Evolutionary conservation across 2,329 filamentous ascomycete species (phyloP).

Genomic region (Ilyonectria robusta): DNA sequence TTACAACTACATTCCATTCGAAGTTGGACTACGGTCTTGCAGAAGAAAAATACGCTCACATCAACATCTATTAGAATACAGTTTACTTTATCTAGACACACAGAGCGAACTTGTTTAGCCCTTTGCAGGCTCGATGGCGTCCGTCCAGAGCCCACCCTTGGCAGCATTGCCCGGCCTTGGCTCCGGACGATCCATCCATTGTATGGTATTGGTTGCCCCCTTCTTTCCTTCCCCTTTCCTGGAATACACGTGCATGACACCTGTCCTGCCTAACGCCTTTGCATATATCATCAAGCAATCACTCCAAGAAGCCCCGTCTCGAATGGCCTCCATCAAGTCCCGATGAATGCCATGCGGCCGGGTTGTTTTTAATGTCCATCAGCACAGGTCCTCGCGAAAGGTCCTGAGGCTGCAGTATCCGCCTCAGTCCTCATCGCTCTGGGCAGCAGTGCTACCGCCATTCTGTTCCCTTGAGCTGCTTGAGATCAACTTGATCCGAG

Average conservation of each 20-base stretch:
- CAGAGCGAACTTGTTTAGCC: constrained; percentile 38
- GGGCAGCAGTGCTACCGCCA: constrained; percentile 56
- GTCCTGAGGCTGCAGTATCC: constrained; percentile 16
- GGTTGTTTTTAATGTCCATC: constrained; percentile 1
- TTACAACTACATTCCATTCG: too few relatives aligned
- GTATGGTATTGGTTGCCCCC: constrained; percentile 47
- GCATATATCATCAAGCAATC: constrained; percentile 51
- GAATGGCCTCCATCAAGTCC: constrained; percentile 29
- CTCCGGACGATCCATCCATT: constrained; percentile 39
- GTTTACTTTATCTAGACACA: constrained; percentile 53
- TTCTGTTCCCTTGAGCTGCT: constrained; percentile 56
- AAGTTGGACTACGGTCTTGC: background rate
- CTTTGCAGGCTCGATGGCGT: constrained; percentile 39
- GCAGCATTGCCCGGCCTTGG: constrained; percentile 26
- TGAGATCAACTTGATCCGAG: constrained; percentile 79
- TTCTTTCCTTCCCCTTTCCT: constrained; percentile 43
- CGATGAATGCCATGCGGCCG: constrained; percentile 14
- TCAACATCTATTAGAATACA: constrained; percentile 62
- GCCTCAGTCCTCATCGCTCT: constrained; percentile 68
- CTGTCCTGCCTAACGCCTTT: constrained; percentile 49
- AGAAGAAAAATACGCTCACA: constrained; percentile 26
- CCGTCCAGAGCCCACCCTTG: constrained; percentile 28
- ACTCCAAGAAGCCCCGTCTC: constrained; percentile 34
- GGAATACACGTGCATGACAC: constrained; percentile 46
- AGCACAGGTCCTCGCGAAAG: constrained; percentile 21